These are phyloP conservation scores for Neopestalotiopsis clavispora DNA, from an alignment of 2,329 filamentous ascomycete species.

Conservation along the genomic window DNA sequence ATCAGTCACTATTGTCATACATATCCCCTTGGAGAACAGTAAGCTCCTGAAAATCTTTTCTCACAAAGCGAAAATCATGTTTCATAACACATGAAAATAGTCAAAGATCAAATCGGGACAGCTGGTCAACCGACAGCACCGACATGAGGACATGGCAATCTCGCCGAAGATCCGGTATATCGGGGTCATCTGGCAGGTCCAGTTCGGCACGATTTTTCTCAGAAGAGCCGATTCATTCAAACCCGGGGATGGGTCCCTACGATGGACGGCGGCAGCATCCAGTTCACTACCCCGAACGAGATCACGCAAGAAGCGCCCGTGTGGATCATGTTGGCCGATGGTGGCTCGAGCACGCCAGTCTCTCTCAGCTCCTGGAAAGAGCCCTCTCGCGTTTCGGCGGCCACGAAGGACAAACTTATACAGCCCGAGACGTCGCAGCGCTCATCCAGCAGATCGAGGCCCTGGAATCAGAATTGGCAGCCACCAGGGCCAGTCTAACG, in stretches of 20 bases:
- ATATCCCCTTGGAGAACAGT: neutral
- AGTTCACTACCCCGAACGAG: neutral
- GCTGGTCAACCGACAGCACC: neutral
- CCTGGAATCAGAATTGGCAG: neutral
- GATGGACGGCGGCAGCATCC: neutral
- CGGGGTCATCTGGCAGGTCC: neutral
- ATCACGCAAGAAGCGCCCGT: neutral
- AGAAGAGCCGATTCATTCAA: neutral
- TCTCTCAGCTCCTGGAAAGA: neutral
- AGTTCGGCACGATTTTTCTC: neutral
- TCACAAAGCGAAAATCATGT: neutral
- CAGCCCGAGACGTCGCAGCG: neutral
- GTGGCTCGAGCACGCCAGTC: slow-evolving; percentile 1
- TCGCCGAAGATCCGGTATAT: neutral
- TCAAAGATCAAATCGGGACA: neutral
- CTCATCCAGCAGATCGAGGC: neutral
- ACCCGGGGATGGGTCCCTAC: neutral
- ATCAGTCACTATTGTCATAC: neutral
- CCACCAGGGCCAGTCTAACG: accelerated
- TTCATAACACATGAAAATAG: neutral
- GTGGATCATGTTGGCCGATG: neutral
- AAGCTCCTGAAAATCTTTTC: neutral
- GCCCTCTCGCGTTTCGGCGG: neutral
- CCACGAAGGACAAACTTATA: neutral
- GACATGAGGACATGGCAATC: neutral